Conservation (phyloP, 352 stramenopile genomes). For the Phytophthora aleatoria region DNA sequence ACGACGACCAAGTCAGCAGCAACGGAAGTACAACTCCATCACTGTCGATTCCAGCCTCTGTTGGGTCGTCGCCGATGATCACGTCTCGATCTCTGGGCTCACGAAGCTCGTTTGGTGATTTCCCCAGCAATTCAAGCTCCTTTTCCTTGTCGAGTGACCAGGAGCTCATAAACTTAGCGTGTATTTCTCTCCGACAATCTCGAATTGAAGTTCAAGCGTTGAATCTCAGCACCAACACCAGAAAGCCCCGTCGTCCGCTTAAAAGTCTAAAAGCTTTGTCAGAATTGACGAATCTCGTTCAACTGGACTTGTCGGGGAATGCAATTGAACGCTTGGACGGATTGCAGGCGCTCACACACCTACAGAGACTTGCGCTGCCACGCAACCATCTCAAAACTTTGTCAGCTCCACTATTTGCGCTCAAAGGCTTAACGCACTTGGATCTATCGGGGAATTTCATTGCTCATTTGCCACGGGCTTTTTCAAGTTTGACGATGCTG, state of each 20-base stretch:
- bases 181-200: conserved; percentile 27
- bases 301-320: conserved; percentile 74
- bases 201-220: conserved; percentile 37
- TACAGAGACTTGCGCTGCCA: conserved; percentile 56
- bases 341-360: conserved; percentile 49
- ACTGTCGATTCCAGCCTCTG: conserved; percentile 21
- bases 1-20: conserved; percentile 27
- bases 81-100: conserved; percentile 26
- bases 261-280: conserved; percentile 61
- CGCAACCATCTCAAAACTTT: conserved; percentile 80
- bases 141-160: conserved; percentile 32
- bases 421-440: conserved; percentile 49
- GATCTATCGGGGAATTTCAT: conserved; percentile 87
- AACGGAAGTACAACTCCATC: conserved; percentile 12
- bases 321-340: conserved; percentile 59
- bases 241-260: conserved; percentile 57
- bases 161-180: conserved; percentile 48
- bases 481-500: conserved; percentile 52
- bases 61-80: conserved; percentile 21
- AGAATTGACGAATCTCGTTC: conserved; percentile 51
- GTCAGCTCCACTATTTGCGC: conserved; percentile 45
- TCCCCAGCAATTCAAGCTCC: conserved; percentile 28
- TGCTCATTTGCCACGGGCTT: conserved; percentile 63
- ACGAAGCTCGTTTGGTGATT: conserved; percentile 31
- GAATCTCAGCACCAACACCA: conserved; percentile 54